phyloP scores from a whole-genome alignment of 345 rosid species.

The Lagerstroemia speciosa region DNA sequence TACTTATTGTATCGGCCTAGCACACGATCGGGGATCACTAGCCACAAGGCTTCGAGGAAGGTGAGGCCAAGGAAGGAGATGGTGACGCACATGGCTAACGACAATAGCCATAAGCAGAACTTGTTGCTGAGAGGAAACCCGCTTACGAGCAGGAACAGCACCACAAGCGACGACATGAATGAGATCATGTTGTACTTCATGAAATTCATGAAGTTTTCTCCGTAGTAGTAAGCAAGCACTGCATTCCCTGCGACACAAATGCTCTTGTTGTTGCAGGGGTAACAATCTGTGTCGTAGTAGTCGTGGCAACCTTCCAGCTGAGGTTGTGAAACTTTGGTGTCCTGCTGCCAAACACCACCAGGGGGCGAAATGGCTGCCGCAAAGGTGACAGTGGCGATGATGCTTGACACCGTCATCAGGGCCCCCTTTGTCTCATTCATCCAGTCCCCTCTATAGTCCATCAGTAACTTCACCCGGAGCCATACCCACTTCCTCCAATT shows the following conservation, averaged over 20 bases:
- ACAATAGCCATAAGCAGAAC: neutral
- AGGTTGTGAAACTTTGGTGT: neutral
- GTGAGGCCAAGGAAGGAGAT: neutral
- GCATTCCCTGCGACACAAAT: neutral
- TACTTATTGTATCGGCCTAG: neutral
- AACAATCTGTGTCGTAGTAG: no score
- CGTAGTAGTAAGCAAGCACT: neutral
- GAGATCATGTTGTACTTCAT: neutral
- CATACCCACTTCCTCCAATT: no score
- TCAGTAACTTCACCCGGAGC: neutral
- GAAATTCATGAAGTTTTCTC: neutral
- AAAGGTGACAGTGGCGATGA: slow-evolving; percentile 3
- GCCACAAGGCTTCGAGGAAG: neutral
- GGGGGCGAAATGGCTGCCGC: neutral
- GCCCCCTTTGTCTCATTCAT: neutral
- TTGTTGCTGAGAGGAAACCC: slow-evolving; percentile 3
- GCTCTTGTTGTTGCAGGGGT: neutral
- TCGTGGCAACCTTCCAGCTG: no score
- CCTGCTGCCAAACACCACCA: slow-evolving; percentile 4
- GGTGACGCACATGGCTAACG: neutral
- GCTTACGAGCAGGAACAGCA: neutral
- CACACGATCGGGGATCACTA: neutral
- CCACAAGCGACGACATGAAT: neutral
- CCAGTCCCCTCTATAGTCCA: slow-evolving; percentile 3
- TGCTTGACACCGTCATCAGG: slow-evolving; percentile 2